A percentile compares a stretch with the other conserved stretches of the same genome.
Evolutionary conservation across 2,329 filamentous ascomycete species (phyloP).

Genomic region (Colletotrichum eremochloae): DNA sequence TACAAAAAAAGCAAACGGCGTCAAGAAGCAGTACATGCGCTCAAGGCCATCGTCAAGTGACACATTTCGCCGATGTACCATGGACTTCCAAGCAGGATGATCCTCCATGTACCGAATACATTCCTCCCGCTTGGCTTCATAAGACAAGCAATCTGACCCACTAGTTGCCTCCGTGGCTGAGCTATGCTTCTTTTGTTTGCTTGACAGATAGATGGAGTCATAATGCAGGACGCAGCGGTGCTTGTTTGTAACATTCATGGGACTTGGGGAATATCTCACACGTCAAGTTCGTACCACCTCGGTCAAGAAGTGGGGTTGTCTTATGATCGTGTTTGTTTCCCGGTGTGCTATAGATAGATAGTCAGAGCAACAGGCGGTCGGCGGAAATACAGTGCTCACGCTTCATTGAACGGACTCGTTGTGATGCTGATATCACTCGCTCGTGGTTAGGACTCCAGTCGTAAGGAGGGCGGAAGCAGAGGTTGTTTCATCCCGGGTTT

Average conservation of each 20-base stretch:
- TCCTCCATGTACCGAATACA: not conserved
- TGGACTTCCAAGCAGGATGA: not conserved
- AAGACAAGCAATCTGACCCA: not conserved
- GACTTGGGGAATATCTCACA: too few relatives aligned
- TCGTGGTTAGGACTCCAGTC: not conserved
- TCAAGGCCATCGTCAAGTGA: not conserved
- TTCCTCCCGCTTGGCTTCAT: not conserved
- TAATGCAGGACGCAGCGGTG: not conserved
- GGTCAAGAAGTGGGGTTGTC: slow-evolving; percentile 25
- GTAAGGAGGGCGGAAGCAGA: not conserved
- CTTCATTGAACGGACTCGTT: not conserved
- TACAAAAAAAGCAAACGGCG: not conserved
- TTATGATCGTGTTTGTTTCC: not conserved
- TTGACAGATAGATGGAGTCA: not conserved
- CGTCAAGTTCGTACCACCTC: not conserved
- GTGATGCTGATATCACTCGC: not conserved
- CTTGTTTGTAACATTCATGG: not conserved
- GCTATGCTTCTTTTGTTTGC: not conserved
- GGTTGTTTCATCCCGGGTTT: not conserved
- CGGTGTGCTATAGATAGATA: not conserved
- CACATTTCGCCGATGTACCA: not conserved
- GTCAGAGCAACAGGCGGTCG: not conserved
- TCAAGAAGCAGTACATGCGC: not conserved
- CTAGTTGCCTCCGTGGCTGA: not conserved
- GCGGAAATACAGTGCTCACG: not conserved